Evolutionary conservation across 2,329 filamentous ascomycete species (phyloP).

Genomic region (Cladosporium sp.): DNA sequence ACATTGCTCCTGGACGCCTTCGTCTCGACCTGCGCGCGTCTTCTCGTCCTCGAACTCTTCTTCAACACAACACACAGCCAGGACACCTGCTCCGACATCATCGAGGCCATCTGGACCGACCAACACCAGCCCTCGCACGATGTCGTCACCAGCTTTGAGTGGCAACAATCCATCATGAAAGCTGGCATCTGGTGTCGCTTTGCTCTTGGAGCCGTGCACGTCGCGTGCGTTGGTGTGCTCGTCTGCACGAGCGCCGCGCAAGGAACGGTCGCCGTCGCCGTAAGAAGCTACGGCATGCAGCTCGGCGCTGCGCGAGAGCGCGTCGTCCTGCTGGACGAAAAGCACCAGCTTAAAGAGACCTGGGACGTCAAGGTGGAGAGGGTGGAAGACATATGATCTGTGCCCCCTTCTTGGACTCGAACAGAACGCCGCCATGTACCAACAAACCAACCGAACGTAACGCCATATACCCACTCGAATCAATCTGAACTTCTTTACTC

Average conservation of each 20-base stretch:
- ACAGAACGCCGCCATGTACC: too few relatives aligned
- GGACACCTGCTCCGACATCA: constrained; percentile 5
- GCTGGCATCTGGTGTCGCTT: constrained; percentile 6
- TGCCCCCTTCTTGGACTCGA: too few relatives aligned
- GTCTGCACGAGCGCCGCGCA: constrained; percentile 9
- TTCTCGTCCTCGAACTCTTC: constrained; percentile 6
- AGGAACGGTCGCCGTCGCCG: constrained; percentile 4
- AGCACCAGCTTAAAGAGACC: background rate
- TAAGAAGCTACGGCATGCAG: constrained; percentile 1
- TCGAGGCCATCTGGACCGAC: constrained; percentile 10
- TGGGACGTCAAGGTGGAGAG: background rate
- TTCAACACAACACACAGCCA: constrained; percentile 10
- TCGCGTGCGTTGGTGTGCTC: constrained; percentile 3
- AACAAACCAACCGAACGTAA: background rate
- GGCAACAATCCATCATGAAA: background rate
- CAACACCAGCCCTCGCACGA: constrained; percentile 8
- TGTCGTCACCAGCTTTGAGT: background rate
- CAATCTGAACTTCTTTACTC: too few relatives aligned
- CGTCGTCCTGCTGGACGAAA: background rate
- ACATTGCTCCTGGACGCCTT: constrained; percentile 6
- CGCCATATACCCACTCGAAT: background rate
- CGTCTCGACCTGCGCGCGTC: constrained; percentile 5
- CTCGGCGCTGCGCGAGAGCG: background rate
- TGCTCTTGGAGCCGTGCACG: constrained; percentile 3
- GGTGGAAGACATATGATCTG: background rate